Conservation (phyloP, 2,329 filamentous ascomycete genomes). For the Diplodia corticola region DNA sequence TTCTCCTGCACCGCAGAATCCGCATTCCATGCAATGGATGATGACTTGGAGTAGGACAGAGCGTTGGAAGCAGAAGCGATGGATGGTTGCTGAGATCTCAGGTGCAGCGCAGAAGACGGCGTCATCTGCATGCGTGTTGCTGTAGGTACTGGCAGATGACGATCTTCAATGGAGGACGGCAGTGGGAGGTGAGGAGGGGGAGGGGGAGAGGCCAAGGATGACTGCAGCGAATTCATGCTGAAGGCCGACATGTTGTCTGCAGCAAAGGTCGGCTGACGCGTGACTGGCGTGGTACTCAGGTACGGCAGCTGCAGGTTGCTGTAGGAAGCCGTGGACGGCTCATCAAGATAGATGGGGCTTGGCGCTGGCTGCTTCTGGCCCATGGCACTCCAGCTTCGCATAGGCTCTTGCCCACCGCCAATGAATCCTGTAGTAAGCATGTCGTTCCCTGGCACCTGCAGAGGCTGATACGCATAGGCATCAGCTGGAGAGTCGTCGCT, state of each 20-base stretch:
- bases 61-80: neutral
- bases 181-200: neutral
- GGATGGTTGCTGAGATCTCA: constrained; percentile 9
- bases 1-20: constrained; percentile 16
- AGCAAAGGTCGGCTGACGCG: constrained; percentile 5
- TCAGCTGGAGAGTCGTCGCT: constrained; percentile 14
- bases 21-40: constrained; percentile 28
- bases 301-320: constrained; percentile 12
- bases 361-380: constrained; percentile 11
- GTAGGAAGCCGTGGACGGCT: constrained; percentile 8
- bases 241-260: constrained; percentile 22
- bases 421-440: neutral
- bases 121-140: constrained; percentile 8
- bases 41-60: constrained; percentile 28
- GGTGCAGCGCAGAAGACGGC: neutral
- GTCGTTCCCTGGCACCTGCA: neutral
- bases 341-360: constrained; percentile 8
- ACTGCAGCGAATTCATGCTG: constrained; percentile 22
- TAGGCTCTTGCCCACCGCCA: neutral
- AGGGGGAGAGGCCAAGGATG: constrained; percentile 4
- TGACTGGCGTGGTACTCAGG: constrained; percentile 4
- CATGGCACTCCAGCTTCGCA: constrained; percentile 4
- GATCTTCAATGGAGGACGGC: constrained; percentile 5
- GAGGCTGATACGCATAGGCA: constrained; percentile 17
- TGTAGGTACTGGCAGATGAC: constrained; percentile 20